Base-by-base conservation (phyloP, 768 basidiomycete genomes). In the Leccinum rimulosum region DNA sequence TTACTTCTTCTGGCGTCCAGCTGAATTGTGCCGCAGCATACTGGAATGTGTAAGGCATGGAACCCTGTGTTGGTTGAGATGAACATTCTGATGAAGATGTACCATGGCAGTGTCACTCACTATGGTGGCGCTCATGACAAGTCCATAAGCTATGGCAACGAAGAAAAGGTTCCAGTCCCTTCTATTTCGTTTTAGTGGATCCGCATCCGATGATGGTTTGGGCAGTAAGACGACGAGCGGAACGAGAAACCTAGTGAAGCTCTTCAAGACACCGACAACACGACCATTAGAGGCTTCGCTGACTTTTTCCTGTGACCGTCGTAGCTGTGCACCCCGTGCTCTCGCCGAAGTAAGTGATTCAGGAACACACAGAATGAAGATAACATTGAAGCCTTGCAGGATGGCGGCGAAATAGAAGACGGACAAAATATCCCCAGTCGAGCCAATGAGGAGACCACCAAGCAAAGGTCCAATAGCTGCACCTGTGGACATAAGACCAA, bases 391-490 rank as follows among this genome's bases (percentile, higher is more conserved):
- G 25, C 78, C 27, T 61, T 89, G 86, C 6, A 84, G 59, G 9
- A 68, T 61, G 6, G 77, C 70, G 9, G 87, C 82, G 50, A 86
- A 64, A 71, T 91, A 95, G 77, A 95, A 95, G 17, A 91, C 84
- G 1, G 83, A 82, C 19, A 91, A 70, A 11, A 82, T 65, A 15
- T 76, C 73, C 5, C 79, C 80, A 1, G 86, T 89, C 25, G 72
- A 64, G 36, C 75, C 80, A 66, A 94, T 83, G 40, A 92, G 67
- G 35, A 90, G 59, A 53, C 83, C 80, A 15, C 92, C 92, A 0
- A 94, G 58, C 4, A 84, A 79, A 5, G 94, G 94, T 1, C 94
- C 94, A 19, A 90, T 33, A 1, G 87, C 87, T 67, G 90, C 79
- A n/a, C 94, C 94, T 8, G 76, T 68, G 72, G 89, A 92, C 48